Percentiles rank a stretch among this genome's conserved stretches.
phyloP scores from a whole-genome alignment of 495 filamentous ascomycete genomes.

The Penicillium turbatum region DNA sequence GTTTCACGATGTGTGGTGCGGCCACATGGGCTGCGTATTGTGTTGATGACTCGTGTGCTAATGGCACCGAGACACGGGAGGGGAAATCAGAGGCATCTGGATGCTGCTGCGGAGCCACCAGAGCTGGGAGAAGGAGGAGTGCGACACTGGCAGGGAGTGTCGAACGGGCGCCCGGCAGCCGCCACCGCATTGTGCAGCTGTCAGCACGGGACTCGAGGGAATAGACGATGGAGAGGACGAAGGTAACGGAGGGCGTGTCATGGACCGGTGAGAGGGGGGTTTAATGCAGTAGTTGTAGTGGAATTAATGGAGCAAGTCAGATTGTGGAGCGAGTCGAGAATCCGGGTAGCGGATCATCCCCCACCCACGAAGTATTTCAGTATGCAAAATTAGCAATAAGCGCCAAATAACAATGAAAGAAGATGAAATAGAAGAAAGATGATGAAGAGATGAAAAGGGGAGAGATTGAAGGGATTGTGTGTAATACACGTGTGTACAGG shows the following conservation, averaged over 20 bases:
- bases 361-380: conserved; percentile 6
- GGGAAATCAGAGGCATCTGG: conserved; percentile 35
- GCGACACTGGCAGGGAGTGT: conserved; percentile 48
- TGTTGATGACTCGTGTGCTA: conserved; percentile 20
- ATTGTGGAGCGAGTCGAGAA: conserved; percentile 26
- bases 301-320: neutral
- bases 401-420: neutral
- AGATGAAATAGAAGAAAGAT: conserved; percentile 1
- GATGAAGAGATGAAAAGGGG: conserved; percentile 2
- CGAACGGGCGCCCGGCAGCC: conserved; percentile 46
- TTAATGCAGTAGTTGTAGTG: neutral
- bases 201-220: conserved; percentile 21
- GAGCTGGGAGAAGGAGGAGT: conserved; percentile 40
- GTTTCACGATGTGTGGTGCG: conserved; percentile 38
- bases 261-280: conserved; percentile 3
- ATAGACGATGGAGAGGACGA: neutral
- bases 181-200: conserved; percentile 45
- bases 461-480: conserved; percentile 17
- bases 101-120: conserved; percentile 50
- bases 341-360: conserved; percentile 27
- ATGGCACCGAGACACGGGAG: conserved; percentile 32
- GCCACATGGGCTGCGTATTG: conserved; percentile 18
- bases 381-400: no score
- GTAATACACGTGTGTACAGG: conserved; percentile 20
- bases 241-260: neutral